phyloP scores from a whole-genome alignment of 2,329 filamentous ascomycete genomes.

The Colletotrichum echinochloae region DNA sequence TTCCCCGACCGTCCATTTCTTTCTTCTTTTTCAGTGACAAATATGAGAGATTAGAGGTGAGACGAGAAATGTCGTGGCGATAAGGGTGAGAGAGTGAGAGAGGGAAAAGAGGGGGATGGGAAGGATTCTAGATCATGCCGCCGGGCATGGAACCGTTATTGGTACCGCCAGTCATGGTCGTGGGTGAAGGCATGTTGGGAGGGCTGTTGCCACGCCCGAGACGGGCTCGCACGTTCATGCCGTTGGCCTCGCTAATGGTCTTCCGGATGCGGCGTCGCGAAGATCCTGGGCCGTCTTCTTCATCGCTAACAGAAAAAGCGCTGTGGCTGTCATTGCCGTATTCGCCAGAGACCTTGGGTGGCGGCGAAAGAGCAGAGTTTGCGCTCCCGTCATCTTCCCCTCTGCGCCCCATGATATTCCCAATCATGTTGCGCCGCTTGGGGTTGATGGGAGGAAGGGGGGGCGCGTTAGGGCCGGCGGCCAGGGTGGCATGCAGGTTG shows the following conservation, averaged over 20 bases:
- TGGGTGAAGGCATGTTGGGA: slow-evolving; percentile 45
- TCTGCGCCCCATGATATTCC: slow-evolving; percentile 50
- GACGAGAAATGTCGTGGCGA: not conserved
- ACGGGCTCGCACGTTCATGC: slow-evolving; percentile 48
- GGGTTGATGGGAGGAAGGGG: slow-evolving; percentile 72
- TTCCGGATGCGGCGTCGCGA: slow-evolving; percentile 58
- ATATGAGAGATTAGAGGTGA: slow-evolving; percentile 15
- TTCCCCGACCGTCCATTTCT: slow-evolving; percentile 17
- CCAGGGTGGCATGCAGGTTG: slow-evolving; percentile 54
- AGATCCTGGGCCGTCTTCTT: slow-evolving; percentile 52
- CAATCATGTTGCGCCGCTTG: slow-evolving; percentile 60
- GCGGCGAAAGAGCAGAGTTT: slow-evolving; percentile 48
- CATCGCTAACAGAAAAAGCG: slow-evolving; percentile 50
- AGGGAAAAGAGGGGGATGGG: too few relatives aligned
- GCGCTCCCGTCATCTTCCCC: slow-evolving; percentile 50
- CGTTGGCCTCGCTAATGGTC: slow-evolving; percentile 55
- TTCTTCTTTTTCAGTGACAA: slow-evolving; percentile 1
- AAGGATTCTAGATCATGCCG: slow-evolving; percentile 59
- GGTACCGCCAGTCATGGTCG: slow-evolving; percentile 47
- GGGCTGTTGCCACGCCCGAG: slow-evolving; percentile 44
- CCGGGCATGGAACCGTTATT: slow-evolving; percentile 51
- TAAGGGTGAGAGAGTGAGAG: not conserved
- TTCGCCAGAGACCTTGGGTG: slow-evolving; percentile 6
- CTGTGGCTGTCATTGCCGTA: slow-evolving; percentile 43
- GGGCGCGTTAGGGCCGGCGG: slow-evolving; percentile 52